Evolutionary conservation across 305 asterid species (phyloP).

Genomic region (Fraxinus velutina): DNA sequence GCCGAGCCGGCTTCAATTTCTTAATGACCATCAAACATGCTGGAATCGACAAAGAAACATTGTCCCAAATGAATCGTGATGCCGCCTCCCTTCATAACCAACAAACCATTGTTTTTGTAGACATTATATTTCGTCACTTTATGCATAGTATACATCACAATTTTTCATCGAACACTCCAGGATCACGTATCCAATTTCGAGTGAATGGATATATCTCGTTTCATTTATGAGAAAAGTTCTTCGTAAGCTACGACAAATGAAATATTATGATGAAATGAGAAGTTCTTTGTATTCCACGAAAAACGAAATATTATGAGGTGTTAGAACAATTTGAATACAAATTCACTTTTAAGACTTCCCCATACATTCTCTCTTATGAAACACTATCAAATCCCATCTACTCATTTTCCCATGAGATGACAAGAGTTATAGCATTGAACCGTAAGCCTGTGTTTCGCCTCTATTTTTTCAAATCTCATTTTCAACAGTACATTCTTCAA

Average conservation of each 20-base stretch:
- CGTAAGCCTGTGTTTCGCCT: not conserved
- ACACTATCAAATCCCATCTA: not conserved
- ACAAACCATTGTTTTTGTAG: constrained; percentile 15
- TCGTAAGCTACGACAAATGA: not conserved
- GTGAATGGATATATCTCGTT: not conserved
- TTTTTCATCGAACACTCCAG: not conserved
- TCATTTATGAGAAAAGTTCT: not conserved
- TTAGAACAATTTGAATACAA: too few relatives aligned
- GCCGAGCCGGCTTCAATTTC: constrained; percentile 1
- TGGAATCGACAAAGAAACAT: not conserved
- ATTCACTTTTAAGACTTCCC: not conserved
- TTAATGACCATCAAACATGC: not conserved
- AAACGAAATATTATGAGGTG: too few relatives aligned
- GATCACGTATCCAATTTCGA: not conserved
- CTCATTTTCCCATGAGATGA: not conserved
- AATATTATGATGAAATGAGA: not conserved
- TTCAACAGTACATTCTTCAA: too few relatives aligned
- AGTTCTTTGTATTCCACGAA: not conserved
- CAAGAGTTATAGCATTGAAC: not conserved
- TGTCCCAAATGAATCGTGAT: not conserved
- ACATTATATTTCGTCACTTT: not conserved
- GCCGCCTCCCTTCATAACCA: not conserved
- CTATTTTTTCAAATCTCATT: too few relatives aligned
- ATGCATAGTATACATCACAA: not conserved
- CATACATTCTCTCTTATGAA: not conserved